These are phyloP conservation scores for Cladosporium cucumerinum DNA, from an alignment of 2,329 filamentous ascomycete genomes.

Conservation along the genomic window DNA sequence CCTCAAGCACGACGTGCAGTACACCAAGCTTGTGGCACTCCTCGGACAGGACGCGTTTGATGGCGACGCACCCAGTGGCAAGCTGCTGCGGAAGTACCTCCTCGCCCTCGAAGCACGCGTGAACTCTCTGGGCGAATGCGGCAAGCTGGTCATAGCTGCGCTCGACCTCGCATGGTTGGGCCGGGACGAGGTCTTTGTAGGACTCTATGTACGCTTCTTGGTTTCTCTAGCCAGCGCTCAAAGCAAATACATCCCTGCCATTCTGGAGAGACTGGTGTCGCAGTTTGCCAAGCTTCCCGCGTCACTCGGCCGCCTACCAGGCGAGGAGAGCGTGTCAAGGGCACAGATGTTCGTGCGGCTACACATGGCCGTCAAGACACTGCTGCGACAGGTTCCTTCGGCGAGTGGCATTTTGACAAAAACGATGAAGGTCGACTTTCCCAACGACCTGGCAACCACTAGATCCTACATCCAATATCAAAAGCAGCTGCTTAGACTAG, in stretches of 20 bases:
- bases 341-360: conserved; percentile 68
- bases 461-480: conserved; percentile 84
- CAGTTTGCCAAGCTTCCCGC: conserved; percentile 66
- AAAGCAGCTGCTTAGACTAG: conserved; percentile 74
- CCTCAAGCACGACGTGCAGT: conserved; percentile 52
- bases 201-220: conserved; percentile 55
- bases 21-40: conserved; percentile 48
- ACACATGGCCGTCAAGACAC: conserved; percentile 70
- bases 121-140: conserved; percentile 54
- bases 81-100: conserved; percentile 56
- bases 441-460: conserved; percentile 60
- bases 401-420: conserved; percentile 67
- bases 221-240: conserved; percentile 74
- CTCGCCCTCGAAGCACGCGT: conserved; percentile 57
- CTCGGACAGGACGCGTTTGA: conserved; percentile 29
- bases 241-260: conserved; percentile 68
- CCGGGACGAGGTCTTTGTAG: conserved; percentile 58
- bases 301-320: conserved; percentile 51
- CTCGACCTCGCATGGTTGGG: conserved; percentile 60
- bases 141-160: conserved; percentile 56
- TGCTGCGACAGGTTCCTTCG: conserved; percentile 78
- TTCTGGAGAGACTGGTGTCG: conserved; percentile 76
- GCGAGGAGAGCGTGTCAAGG: conserved; percentile 57
- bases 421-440: conserved; percentile 32
- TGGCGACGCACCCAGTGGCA: conserved; percentile 49